Base-by-base conservation (phyloP, 768 basidiomycete genomes). In the Psilocybe azurescens region DNA sequence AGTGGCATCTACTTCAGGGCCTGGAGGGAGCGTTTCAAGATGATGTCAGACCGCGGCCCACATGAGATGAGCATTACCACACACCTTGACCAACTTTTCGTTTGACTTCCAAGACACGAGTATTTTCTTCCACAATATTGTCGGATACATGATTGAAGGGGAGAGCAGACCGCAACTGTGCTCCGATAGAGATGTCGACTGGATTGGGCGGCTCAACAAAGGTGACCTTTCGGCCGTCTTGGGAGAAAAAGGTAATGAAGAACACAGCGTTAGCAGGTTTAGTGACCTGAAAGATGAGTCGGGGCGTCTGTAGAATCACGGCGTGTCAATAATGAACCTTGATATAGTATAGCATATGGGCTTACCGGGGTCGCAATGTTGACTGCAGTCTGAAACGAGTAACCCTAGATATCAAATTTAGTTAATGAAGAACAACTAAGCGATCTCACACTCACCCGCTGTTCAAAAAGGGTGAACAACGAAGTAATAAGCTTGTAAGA, bases 191-290 rank as follows among this genome's bases (percentile, higher is more conserved):
- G n/a, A 77, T 65, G 53, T 80, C 79, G 41, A 84, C 74, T 13
- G 76, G 71, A 41, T 73, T 70, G 1, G 83, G 83, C 32, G 83
- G 81, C 29, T 80, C 75, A 46, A 84, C 73, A 29, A 85, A 63
- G 7, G 79, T 81, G 28, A 91, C 70, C 56, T 83, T 82, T 55
- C 85, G 80, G 3, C 89, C 89, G 7, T 83, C 78, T 53, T 81
- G 80, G 44, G 89, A 88, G 67, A 92, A 81, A 69, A 82, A 85
- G 20, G 86, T 86, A 16, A 88, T 72, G 69, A 93, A 92, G 72
- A 91, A 89, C 51, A 81, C 75, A 0, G 85, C 80, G 10, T 78
- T 72, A 20, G 61, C 64, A 67, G 80, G 77, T 30, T 75, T 70
- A 20, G 79, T 77, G 46, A 84, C 81, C 63, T 83, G 81, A 70